These are phyloP conservation scores for Calonectria henricotiae DNA, from an alignment of 2,329 filamentous ascomycete species.

Conservation along the genomic window DNA sequence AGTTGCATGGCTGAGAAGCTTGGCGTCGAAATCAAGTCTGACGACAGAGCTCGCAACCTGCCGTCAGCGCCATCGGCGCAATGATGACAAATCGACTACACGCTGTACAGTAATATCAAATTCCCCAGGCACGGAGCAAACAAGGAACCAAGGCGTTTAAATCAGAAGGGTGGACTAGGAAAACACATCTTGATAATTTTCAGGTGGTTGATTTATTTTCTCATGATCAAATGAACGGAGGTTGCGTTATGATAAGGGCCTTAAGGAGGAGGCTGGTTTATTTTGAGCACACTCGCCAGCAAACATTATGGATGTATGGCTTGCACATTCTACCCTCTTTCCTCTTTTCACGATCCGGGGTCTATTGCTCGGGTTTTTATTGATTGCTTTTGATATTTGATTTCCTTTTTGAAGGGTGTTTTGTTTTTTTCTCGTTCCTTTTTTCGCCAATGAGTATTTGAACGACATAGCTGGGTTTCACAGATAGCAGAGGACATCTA, in stretches of 20 bases:
- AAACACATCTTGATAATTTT: constrained; percentile 43
- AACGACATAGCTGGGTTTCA: constrained; percentile 21
- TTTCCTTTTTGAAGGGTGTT: neutral
- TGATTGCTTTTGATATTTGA: constrained; percentile 15
- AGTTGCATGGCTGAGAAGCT: constrained; percentile 65
- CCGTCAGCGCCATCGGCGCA: constrained; percentile 41
- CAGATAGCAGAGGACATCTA: neutral
- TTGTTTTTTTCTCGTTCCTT: neutral
- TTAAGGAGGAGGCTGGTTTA: constrained; percentile 27
- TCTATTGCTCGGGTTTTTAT: neutral
- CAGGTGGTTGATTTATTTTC: constrained; percentile 16
- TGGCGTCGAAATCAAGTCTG: constrained; percentile 69
- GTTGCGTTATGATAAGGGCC: constrained; percentile 13
- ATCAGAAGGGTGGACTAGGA: constrained; percentile 51
- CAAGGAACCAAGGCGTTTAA: constrained; percentile 51
- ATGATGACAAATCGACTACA: constrained; percentile 31
- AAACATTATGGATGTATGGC: constrained; percentile 25
- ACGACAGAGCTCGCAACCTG: constrained; percentile 45
- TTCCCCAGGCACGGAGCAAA: constrained; percentile 47
- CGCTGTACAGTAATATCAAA: constrained; percentile 50
- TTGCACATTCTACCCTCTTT: constrained; percentile 22
- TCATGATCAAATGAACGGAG: constrained; percentile 31
- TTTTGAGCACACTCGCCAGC: constrained; percentile 16
- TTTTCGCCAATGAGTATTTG: neutral
- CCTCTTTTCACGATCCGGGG: constrained; percentile 6